A percentile compares a stretch with the other conserved stretches of the same genome.
phyloP scores from a whole-genome alignment of 176 grass and related monocot species.

The Rhynchospora tenuis region DNA sequence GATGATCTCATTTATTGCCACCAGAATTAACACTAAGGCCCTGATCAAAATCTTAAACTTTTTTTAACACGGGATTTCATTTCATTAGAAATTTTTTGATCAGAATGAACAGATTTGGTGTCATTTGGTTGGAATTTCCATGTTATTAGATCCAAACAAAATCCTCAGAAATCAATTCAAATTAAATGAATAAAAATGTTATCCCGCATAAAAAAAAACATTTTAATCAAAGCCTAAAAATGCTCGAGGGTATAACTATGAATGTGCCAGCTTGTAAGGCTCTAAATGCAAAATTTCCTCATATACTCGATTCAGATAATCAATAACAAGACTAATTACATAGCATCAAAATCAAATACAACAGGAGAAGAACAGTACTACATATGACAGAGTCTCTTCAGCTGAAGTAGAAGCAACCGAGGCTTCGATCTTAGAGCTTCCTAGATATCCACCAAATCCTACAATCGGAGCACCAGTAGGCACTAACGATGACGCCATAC shows the following conservation, averaged over 20 bases:
- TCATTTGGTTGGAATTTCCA: too few species aligned
- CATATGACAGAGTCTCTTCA: conserved; percentile 23
- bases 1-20: neutral
- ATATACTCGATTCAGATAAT: neutral
- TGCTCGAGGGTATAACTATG: neutral
- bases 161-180: too few species aligned
- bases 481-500: conserved; percentile 62
- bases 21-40: neutral
- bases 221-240: neutral
- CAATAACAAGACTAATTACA: neutral
- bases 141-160: too few species aligned
- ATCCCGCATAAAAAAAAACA: too few species aligned
- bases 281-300: neutral
- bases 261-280: neutral
- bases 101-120: too few species aligned
- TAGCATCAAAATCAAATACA: neutral
- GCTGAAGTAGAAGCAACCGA: conserved; percentile 43
- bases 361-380: neutral
- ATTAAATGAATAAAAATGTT: too few species aligned
- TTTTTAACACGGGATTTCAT: too few species aligned
- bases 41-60: too few species aligned
- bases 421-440: conserved; percentile 63
- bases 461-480: conserved; percentile 45
- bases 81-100: too few species aligned
- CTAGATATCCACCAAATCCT: conserved; percentile 85